Evolutionary conservation across 192 early-diverging fungal species (phyloP).

Genomic region (Globomyces pollinis-pini): DNA sequence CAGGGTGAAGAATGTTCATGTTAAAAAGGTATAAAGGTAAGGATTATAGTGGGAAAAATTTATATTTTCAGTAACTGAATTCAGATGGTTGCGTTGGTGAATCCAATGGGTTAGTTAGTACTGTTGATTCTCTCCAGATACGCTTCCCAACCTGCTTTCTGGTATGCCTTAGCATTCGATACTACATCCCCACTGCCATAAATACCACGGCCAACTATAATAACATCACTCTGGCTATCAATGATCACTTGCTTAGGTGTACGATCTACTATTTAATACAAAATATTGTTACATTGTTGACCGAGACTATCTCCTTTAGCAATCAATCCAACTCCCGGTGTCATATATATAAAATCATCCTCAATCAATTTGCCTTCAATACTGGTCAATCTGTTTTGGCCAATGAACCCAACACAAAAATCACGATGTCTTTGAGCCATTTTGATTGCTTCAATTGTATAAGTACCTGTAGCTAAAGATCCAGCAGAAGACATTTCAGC

Average conservation of each 20-base stretch:
- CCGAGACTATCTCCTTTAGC: conserved; percentile 78
- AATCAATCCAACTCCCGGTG: conserved; percentile 87
- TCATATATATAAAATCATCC: conserved; percentile 90
- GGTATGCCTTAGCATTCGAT: conserved; percentile 65
- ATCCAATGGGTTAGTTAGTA: too few species aligned
- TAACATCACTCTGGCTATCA: conserved; percentile 83
- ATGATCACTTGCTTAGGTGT: conserved; percentile 81
- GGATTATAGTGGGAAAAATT: too few species aligned
- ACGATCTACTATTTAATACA: too few species aligned
- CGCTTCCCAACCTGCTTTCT: conserved; percentile 92
- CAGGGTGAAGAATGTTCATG: too few species aligned
- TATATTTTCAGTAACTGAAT: too few species aligned
- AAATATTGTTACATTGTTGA: too few species aligned
- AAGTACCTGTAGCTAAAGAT: conserved; percentile 71
- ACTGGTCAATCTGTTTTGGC: conserved; percentile 42
- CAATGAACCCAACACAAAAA: conserved; percentile 96
- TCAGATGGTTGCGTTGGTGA: too few species aligned
- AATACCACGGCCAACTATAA: conserved; percentile 97
- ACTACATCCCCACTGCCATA: conserved; percentile 75
- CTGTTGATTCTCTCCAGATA: conserved; percentile 55
- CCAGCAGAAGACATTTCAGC: conserved; percentile 97
- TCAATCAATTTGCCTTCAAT: conserved; percentile 47
- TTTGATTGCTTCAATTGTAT: conserved; percentile 76
- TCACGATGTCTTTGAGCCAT: conserved; percentile 80
- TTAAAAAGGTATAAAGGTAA: too few species aligned